These are phyloP conservation scores for Solanum okadae DNA, from an alignment of 257 asterid species.

Conservation along the genomic window DNA sequence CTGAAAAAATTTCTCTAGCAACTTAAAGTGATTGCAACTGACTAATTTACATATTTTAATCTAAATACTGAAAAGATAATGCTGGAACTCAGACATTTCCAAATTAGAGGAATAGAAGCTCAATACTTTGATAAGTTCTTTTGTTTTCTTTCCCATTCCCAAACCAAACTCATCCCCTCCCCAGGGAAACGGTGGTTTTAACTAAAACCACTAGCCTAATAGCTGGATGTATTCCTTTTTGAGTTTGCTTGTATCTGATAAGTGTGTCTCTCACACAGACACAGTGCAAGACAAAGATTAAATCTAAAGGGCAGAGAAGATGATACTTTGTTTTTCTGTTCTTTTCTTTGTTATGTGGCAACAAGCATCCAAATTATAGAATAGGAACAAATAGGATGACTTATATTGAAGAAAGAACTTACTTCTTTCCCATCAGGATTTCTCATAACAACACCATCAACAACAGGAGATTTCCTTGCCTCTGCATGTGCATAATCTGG, in stretches of 20 bases:
- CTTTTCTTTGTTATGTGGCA: neutral
- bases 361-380: neutral
- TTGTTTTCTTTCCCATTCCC: neutral
- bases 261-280: neutral
- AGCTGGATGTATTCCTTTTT: neutral
- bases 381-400: neutral
- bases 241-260: neutral
- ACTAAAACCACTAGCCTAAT: neutral
- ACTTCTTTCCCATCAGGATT: conserved; percentile 98
- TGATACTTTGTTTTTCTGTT: neutral
- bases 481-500: conserved; percentile 99
- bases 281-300: neutral
- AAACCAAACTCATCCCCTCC: neutral
- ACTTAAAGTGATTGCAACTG: neutral
- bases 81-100: neutral
- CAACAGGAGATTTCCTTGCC: conserved; percentile 99
- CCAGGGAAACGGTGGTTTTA: neutral
- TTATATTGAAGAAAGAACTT: conserved; percentile 14
- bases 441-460: conserved; percentile 99
- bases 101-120: neutral
- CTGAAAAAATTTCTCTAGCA: neutral
- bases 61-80: neutral
- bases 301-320: neutral
- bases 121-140: neutral
- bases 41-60: neutral